These are phyloP conservation scores for Viola odorata DNA, from an alignment of 345 rosid genomes.

Conservation along the genomic window DNA sequence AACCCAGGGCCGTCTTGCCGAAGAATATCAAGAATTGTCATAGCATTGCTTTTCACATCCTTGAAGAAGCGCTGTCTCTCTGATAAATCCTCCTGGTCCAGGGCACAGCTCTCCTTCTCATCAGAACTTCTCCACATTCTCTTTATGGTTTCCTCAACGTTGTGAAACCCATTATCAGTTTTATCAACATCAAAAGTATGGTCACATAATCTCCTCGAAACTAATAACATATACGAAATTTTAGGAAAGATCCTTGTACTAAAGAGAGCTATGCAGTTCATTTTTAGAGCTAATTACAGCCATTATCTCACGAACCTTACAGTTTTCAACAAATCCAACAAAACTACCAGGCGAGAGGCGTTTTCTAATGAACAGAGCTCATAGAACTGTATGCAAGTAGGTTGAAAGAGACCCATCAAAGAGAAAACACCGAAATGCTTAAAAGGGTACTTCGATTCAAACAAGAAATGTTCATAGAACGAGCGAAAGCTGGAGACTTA, in stretches of 20 bases:
- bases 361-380: not conserved
- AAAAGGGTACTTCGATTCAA: not conserved
- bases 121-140: slow-evolving; percentile 31
- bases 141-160: slow-evolving; percentile 54
- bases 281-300: slow-evolving; percentile 27
- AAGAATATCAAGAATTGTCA: slow-evolving; percentile 50
- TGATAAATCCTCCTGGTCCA: slow-evolving; percentile 12
- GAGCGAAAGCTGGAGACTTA: slow-evolving; percentile 2
- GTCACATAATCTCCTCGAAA: slow-evolving; percentile 41
- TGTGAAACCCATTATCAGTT: slow-evolving; percentile 34
- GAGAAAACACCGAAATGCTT: slow-evolving; percentile 5
- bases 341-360: not conserved
- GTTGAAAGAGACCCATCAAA: slow-evolving; percentile 24
- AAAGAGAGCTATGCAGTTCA: slow-evolving; percentile 42
- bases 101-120: slow-evolving; percentile 14
- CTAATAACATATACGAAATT: slow-evolving; percentile 19
- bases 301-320: slow-evolving; percentile 37
- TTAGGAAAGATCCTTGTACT: slow-evolving; percentile 40
- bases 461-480: not conserved
- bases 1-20: slow-evolving; percentile 58
- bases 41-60: slow-evolving; percentile 41
- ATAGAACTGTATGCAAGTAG: not conserved
- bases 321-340: slow-evolving; percentile 10
- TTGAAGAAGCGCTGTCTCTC: slow-evolving; percentile 31
- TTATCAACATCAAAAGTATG: slow-evolving; percentile 28